A percentile compares a stretch with the other conserved stretches of the same genome.
phyloP scores from a whole-genome alignment of 495 filamentous ascomycete genomes.

The Penicillium macrosclerotiorum region DNA sequence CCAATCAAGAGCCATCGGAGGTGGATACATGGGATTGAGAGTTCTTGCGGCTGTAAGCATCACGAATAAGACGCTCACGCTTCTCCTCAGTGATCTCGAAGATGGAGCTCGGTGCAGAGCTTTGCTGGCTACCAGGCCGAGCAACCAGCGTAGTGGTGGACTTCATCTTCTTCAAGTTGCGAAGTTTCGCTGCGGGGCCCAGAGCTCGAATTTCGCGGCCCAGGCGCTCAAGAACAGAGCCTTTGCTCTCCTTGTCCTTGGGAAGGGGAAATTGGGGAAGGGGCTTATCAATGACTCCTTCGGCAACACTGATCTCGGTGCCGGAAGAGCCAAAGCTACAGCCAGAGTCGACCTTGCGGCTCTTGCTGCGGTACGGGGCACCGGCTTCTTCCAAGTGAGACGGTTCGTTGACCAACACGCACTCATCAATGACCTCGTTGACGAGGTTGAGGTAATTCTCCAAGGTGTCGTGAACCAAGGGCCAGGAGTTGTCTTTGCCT shows the following conservation, averaged over 20 bases:
- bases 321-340: slow-evolving; percentile 54
- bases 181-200: slow-evolving; percentile 31
- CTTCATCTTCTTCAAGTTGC: slow-evolving; percentile 50
- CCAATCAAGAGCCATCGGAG: slow-evolving; percentile 1
- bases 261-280: slow-evolving; percentile 40
- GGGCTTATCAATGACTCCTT: slow-evolving; percentile 42
- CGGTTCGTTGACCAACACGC: slow-evolving; percentile 47
- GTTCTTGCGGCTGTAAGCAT: slow-evolving; percentile 45
- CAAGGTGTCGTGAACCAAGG: slow-evolving; percentile 50
- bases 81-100: slow-evolving; percentile 52
- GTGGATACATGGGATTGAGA: slow-evolving; percentile 26
- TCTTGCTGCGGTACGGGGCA: slow-evolving; percentile 32
- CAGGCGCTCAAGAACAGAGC: slow-evolving; percentile 58
- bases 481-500: slow-evolving; percentile 58
- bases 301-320: slow-evolving; percentile 29
- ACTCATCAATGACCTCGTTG: slow-evolving; percentile 63
- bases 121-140: slow-evolving; percentile 25
- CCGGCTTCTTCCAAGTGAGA: slow-evolving; percentile 39
- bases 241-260: slow-evolving; percentile 23
- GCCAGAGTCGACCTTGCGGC: slow-evolving; percentile 62
- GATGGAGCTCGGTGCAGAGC: slow-evolving; percentile 28
- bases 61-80: slow-evolving; percentile 47
- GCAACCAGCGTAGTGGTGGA: slow-evolving; percentile 37
- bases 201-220: slow-evolving; percentile 55
- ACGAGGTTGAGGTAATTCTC: slow-evolving; percentile 59